Evolutionary conservation across 164 flowering plant genomes (phyloP).

Genomic region (Umbellularia californica): DNA sequence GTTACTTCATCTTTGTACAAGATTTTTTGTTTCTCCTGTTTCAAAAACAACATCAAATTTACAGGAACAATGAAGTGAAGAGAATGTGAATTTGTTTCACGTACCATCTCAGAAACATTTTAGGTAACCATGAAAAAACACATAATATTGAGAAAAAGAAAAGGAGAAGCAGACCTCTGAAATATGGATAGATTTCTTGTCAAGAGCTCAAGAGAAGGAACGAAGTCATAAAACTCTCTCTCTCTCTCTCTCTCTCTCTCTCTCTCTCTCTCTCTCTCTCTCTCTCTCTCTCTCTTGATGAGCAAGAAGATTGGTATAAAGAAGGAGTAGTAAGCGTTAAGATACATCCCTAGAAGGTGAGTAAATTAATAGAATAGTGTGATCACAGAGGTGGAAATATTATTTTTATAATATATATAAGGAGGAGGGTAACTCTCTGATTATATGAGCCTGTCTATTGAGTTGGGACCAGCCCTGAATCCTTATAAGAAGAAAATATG

Average conservation of each 20-base stretch:
- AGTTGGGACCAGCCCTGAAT: slow-evolving; percentile 25
- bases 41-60: neutral
- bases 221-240: slow-evolving; percentile 3
- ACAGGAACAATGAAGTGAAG: neutral
- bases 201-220: neutral
- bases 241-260: slow-evolving; percentile 8
- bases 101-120: neutral
- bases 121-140: neutral
- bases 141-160: neutral
- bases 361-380: neutral
- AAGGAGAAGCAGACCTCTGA: slow-evolving; percentile 2
- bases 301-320: slow-evolving; percentile 7
- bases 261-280: slow-evolving; percentile 11
- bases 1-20: too few relatives aligned
- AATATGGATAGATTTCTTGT: neutral
- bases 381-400: neutral
- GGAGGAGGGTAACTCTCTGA: neutral
- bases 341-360: neutral
- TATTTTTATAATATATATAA: slow-evolving; percentile 5
- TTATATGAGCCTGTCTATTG: slow-evolving; percentile 20
- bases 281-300: slow-evolving; percentile 8
- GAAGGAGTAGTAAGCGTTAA: slow-evolving; percentile 7
- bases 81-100: too few relatives aligned
- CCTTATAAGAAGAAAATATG: slow-evolving; percentile 16
- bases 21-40: neutral